Base-by-base conservation (phyloP, 495 filamentous ascomycete genomes). In the Wilcoxina mikolae region DNA sequence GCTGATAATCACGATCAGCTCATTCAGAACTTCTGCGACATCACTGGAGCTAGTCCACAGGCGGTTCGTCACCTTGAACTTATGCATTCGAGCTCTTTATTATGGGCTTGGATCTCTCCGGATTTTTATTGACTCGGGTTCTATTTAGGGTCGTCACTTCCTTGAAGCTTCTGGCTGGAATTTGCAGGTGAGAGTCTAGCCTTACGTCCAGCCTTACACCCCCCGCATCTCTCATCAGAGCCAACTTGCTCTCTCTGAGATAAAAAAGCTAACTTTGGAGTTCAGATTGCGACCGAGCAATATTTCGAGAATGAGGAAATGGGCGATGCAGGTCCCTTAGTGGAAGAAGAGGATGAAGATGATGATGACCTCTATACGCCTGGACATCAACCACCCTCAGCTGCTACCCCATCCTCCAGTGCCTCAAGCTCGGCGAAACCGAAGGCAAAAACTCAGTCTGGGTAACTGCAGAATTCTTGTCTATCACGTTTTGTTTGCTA, bases 1-100 rank as follows among this genome's bases (percentile, higher is more conserved):
- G 74, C 71, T 20, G 77, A 79, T 69, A 75, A 81, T 60, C 80
- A 80, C 54, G 82, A 89, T 67, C 74, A 76, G 59, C 69, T 84
- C 54, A 79, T 91, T 56, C 75, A 76, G 59, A 73, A 83, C 67
- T 88, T 95, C 69, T 79, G 78, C 66, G 71, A 71, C 49, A 72
- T 94, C 62, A 90, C 87, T 2, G 78, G 81, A 22, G 73, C 76
- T 18, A 68, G 74, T 9, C 67, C 82, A 3, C 69, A 79, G 35
- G 74, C 81, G 66, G 88, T 90, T 53, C 46, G 59, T 54, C 29
- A 17, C 5, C 42, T n/a, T 9, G 20, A 5, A 9, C 42, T 35
- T 35, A 35, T 35, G 7, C 31, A 35, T 35, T 5, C 39, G 33
- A 28, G 24, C 29, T 47, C 50, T 39, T 45, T 41, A 60, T 55